Evolutionary conservation across 2,329 filamentous ascomycete species (phyloP), one percentile per base, ranked within the genome.

Genomic region (Penicillium aurantiogriseum): DNA sequence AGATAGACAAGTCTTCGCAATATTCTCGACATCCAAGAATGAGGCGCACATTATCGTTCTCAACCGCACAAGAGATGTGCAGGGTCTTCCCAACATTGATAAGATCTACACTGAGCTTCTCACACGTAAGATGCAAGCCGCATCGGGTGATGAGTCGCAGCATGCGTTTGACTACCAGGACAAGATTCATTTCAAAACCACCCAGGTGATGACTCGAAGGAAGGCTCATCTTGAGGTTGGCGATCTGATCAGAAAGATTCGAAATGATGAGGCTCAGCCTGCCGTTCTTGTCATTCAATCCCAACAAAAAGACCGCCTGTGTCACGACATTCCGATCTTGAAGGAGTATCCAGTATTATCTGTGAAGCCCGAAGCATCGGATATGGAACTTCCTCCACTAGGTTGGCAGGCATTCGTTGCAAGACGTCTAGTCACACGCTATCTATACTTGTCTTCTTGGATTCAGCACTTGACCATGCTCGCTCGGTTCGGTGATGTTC

Each of bases 401-500:
- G 92, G 92, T 2, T 99, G 94, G 94, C 94, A 97, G 73, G 82
- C 86, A 0, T 92, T 96, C 58, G 87, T 95, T 57, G 91, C 92
- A 2, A 91, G 91, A 67, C 86, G 93, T 27, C 79, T 97, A 10
- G 88, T 97, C 9, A 88, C 88, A 29, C 91, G 96, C 69, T 99
- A 97, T 71, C 83, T 99, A 15, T 91, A 91, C 56, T 84, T 99
- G n/a, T 91, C 92, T 1, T 88, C 90, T 0, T 99, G 94, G 93
- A 85, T 99, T 44, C 78, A 91, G 40, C 92, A 99, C 75, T 81
- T 99, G 19, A 89, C 91, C 27, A 88, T 92, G 46, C 84, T 99
- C 54, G 90, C 94, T 47, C 84, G 91, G 61, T 97, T 97, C 71
- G 94, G 94, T 27, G 91, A 97, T 71, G 86, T 99, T 5, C 94